Percentiles rank a stretch among this genome's conserved stretches.
Evolutionary conservation across 1,284 basidiomycete genomes (phyloP).

Genomic region (Pseudozyma sp.): DNA sequence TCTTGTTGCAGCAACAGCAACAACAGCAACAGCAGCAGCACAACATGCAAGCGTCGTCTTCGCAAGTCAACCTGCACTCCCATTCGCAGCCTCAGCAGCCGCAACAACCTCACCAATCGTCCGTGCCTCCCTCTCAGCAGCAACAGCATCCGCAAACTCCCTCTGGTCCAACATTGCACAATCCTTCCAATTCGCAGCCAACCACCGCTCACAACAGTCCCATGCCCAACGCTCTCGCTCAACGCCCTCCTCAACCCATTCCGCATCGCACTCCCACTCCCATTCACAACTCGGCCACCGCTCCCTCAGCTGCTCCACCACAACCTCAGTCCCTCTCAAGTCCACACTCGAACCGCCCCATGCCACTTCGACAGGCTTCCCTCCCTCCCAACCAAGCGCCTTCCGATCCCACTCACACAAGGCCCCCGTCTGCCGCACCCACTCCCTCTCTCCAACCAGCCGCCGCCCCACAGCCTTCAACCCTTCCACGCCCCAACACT

Average conservation of each 20-base stretch:
- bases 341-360: constrained; percentile 35
- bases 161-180: constrained; percentile 6
- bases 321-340: constrained; percentile 17
- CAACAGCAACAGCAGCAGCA: constrained; percentile 22
- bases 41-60: constrained; percentile 10
- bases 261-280: constrained; percentile 40
- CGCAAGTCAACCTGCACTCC: constrained; percentile 36
- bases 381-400: constrained; percentile 38
- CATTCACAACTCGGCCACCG: constrained; percentile 29
- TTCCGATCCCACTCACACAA: constrained; percentile 34
- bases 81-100: constrained; percentile 32
- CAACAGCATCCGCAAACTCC: constrained; percentile 21
- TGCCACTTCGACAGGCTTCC: constrained; percentile 32
- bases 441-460: constrained; percentile 39
- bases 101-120: constrained; percentile 10
- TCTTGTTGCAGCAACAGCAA: constrained; percentile 13
- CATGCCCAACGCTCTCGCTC: constrained; percentile 21
- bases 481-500: constrained; percentile 19
- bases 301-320: constrained; percentile 16
- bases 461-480: constrained; percentile 4
- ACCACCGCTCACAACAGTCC: constrained; percentile 35
- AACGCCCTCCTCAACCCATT: constrained; percentile 23
- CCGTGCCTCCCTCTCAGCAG: constrained; percentile 10
- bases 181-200: constrained; percentile 28
- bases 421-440: constrained; percentile 40